Evolutionary conservation across 225 moss, liverwort and hornwort species (phyloP).

Genomic region (Straminergon stramineum): DNA sequence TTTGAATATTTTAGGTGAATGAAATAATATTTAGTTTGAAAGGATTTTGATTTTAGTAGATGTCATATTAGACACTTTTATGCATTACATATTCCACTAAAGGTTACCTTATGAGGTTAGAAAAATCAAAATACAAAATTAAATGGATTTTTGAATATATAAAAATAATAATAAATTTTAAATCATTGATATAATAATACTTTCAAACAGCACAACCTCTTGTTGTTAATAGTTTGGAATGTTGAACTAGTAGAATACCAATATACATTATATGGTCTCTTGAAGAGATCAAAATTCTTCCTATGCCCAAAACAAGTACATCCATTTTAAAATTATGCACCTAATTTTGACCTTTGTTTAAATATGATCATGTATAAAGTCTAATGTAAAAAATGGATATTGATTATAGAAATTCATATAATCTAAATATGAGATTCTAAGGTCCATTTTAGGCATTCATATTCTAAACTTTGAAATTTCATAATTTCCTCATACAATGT

Average conservation of each 20-base stretch:
- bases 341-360: not conserved
- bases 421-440: not conserved
- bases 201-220: not conserved
- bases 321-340: not conserved
- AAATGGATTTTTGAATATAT: not conserved
- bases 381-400: not conserved
- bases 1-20: not conserved
- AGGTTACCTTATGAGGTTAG: not conserved
- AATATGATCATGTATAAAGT: not conserved
- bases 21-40: not conserved
- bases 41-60: not conserved
- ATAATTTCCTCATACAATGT: not conserved
- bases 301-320: not conserved
- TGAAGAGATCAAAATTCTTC: not conserved
- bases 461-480: not conserved
- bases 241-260: not conserved
- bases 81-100: not conserved
- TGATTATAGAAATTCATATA: not conserved
- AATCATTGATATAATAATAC: not conserved
- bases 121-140: not conserved
- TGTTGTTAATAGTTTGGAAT: not conserved
- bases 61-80: not conserved
- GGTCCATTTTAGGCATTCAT: not conserved
- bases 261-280: not conserved
- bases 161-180: not conserved